Percentiles rank a stretch among this genome's conserved stretches.
Evolutionary conservation across 306 rosid species (phyloP).

Genomic region (Cucurbita ficifolia): DNA sequence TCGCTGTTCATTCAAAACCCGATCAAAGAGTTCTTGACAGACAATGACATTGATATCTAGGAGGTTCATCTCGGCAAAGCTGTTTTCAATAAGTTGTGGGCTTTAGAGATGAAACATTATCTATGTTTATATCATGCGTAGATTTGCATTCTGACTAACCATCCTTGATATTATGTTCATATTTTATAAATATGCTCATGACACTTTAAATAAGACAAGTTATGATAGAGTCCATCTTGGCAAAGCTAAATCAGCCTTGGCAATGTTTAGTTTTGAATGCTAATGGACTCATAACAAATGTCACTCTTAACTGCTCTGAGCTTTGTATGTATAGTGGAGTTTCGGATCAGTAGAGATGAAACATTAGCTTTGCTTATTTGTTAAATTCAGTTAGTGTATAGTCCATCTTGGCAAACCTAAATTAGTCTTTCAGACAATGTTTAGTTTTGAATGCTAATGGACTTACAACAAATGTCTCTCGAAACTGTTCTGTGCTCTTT

Average conservation of each 20-base stretch:
- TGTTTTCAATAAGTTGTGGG: too few species aligned
- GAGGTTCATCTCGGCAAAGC: not conserved
- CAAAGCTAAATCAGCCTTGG: conserved; percentile 16
- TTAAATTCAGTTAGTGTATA: not conserved
- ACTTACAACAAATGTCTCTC: conserved; percentile 26
- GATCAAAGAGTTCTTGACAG: not conserved
- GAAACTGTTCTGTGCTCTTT: conserved; percentile 29
- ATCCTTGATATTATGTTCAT: not conserved
- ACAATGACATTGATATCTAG: not conserved
- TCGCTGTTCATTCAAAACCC: not conserved
- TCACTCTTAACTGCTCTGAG: conserved; percentile 28
- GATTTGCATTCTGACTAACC: not conserved
- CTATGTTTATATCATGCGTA: not conserved
- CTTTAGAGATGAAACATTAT: conserved; percentile 14
- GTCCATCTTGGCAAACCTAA: conserved; percentile 34
- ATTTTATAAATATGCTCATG: not conserved
- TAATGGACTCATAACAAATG: conserved; percentile 34
- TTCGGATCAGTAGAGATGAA: conserved; percentile 26
- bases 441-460: conserved; percentile 28
- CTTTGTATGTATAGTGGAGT: conserved; percentile 12
- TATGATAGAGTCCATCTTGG: conserved; percentile 17
- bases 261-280: conserved; percentile 32
- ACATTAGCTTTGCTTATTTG: not conserved
- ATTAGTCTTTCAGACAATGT: conserved; percentile 3
- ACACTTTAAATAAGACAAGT: not conserved